These are phyloP conservation scores for Hyaloperonospora arabidopsidis DNA, from an alignment of 352 stramenopile species.

Conservation along the genomic window DNA sequence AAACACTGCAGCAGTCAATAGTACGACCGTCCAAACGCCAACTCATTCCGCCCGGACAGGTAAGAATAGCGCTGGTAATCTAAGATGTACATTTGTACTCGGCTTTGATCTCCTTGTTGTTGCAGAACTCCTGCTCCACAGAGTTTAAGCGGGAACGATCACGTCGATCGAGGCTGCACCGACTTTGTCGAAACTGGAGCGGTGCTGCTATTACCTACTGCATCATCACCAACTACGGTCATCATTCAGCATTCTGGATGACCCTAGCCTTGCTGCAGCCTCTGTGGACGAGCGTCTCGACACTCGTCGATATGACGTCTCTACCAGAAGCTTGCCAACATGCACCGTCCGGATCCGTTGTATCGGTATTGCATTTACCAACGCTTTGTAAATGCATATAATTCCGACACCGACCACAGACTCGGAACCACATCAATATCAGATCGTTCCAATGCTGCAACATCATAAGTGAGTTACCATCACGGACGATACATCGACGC, in stretches of 20 bases:
- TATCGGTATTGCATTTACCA: slow-evolving; percentile 21
- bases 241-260: slow-evolving; percentile 26
- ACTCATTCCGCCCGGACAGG: too few species aligned
- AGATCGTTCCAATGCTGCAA: neutral
- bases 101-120: slow-evolving; percentile 77
- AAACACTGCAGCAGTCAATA: slow-evolving; percentile 81
- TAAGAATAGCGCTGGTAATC: too few species aligned
- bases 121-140: slow-evolving; percentile 43
- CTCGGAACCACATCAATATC: slow-evolving; percentile 1
- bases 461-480: too few species aligned
- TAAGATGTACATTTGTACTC: too few species aligned
- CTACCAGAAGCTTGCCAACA: slow-evolving; percentile 15
- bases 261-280: slow-evolving; percentile 20
- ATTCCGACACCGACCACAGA: slow-evolving; percentile 8
- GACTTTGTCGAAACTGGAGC: slow-evolving; percentile 28
- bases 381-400: slow-evolving; percentile 22
- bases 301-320: slow-evolving; percentile 14
- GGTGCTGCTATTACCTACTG: slow-evolving; percentile 10
- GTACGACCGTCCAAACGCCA: slow-evolving; percentile 77
- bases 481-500: too few species aligned
- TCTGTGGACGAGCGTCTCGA: slow-evolving; percentile 26
- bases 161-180: slow-evolving; percentile 67
- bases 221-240: slow-evolving; percentile 15
- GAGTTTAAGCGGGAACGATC: slow-evolving; percentile 60
- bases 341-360: slow-evolving; percentile 22